phyloP scores from a whole-genome alignment of 2,329 filamentous ascomycete species.

The Fusarium proliferatum region DNA sequence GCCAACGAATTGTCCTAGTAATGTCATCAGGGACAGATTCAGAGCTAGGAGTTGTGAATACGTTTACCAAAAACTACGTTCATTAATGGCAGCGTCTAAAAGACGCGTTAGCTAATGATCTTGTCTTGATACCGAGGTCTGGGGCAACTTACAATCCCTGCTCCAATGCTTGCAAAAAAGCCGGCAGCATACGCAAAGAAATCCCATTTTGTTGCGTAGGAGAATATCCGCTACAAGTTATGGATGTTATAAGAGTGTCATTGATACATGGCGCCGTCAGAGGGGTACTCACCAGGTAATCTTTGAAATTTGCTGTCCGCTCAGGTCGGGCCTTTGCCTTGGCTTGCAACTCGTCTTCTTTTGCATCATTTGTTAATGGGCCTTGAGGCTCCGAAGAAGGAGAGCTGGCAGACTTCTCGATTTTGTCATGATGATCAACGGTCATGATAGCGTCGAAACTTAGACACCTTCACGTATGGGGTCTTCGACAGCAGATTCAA shows the following conservation, averaged over 20 bases:
- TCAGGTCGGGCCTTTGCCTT: constrained; percentile 55
- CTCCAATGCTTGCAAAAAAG: constrained; percentile 60
- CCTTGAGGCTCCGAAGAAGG: constrained; percentile 11
- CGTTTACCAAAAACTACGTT: constrained; percentile 66
- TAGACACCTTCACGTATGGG: not conserved
- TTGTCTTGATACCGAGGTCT: not conserved
- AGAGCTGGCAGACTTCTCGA: constrained; percentile 27
- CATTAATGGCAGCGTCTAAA: constrained; percentile 65
- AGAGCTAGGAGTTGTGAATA: no score
- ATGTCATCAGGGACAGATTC: not conserved
- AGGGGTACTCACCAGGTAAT: constrained; percentile 53
- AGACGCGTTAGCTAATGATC: not conserved
- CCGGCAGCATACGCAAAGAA: constrained; percentile 60
- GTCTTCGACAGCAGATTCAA: not conserved
- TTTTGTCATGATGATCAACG: constrained; percentile 17
- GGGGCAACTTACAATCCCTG: constrained; percentile 52
- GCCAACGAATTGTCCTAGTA: constrained; percentile 56
- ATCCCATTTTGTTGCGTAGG: constrained; percentile 65
- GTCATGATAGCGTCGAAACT: constrained; percentile 23
- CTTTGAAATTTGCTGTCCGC: constrained; percentile 57
- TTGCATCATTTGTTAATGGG: constrained; percentile 1
- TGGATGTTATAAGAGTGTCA: not conserved
- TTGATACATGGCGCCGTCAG: not conserved
- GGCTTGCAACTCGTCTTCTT: constrained; percentile 45
- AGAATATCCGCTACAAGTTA: constrained; percentile 58